A percentile compares a stretch with the other conserved stretches of the same genome.
These are phyloP conservation scores for Pestalotiopsis sp. DNA, from an alignment of 2,329 filamentous ascomycete species.

Conservation along the genomic window DNA sequence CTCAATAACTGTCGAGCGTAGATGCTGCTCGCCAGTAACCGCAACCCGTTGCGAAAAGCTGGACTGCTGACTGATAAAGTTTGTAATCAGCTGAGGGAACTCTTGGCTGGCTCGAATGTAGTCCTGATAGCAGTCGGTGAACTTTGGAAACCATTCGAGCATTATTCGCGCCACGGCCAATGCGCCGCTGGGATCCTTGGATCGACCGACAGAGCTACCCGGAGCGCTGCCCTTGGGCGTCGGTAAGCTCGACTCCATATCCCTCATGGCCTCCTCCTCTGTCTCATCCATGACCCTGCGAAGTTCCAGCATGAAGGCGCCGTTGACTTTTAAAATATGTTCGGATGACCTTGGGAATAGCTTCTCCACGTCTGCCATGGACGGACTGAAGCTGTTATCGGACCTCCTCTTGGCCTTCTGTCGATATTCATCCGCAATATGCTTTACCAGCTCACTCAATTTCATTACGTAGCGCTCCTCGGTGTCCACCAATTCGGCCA, in stretches of 20 bases:
- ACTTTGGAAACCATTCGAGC: constrained; percentile 90
- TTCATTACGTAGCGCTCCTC: constrained; percentile 94
- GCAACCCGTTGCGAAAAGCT: constrained; percentile 81
- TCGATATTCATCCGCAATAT: constrained; percentile 80
- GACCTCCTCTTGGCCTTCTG: constrained; percentile 64
- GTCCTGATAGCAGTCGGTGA: constrained; percentile 87
- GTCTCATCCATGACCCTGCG: constrained; percentile 78
- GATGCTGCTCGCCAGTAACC: constrained; percentile 83
- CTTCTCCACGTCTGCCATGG: constrained; percentile 70
- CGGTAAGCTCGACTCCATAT: constrained; percentile 66
- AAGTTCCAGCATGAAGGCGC: constrained; percentile 77
- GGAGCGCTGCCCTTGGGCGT: constrained; percentile 44
- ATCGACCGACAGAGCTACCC: constrained; percentile 46
- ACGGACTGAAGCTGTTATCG: constrained; percentile 69
- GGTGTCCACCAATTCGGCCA: constrained; percentile 88
- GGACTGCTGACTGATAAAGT: constrained; percentile 78
- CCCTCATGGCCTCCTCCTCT: constrained; percentile 76
- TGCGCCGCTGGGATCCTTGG: constrained; percentile 76
- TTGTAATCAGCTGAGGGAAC: constrained; percentile 79
- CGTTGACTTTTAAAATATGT: constrained; percentile 79
- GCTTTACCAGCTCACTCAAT: constrained; percentile 78
- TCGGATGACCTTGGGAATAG: constrained; percentile 83
- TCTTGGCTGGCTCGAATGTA: constrained; percentile 91
- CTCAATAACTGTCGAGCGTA: constrained; percentile 92
- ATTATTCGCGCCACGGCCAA: constrained; percentile 79